phyloP scores from a whole-genome alignment of 2,329 filamentous ascomycete genomes.

The Tolypocladium sp. region DNA sequence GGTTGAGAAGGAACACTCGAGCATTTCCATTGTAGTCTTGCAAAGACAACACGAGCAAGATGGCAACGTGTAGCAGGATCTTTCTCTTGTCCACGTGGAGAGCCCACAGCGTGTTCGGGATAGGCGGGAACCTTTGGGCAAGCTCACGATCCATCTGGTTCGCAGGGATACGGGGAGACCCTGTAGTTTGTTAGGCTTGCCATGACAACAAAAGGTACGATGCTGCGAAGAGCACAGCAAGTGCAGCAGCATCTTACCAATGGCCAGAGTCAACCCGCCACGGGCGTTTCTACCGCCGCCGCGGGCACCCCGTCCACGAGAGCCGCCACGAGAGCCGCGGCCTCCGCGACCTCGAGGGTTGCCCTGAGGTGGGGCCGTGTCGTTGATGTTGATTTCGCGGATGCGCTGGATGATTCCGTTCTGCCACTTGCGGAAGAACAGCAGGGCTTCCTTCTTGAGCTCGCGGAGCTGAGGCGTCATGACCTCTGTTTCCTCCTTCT shows the following conservation, averaged over 20 bases:
- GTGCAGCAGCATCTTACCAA: constrained; percentile 20
- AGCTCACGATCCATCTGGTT: constrained; percentile 37
- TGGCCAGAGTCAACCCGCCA: constrained; percentile 19
- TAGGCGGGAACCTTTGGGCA: constrained; percentile 45
- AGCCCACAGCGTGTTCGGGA: constrained; percentile 50
- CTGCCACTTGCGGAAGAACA: constrained; percentile 76
- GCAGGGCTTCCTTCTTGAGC: constrained; percentile 59
- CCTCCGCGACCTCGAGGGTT: constrained; percentile 25
- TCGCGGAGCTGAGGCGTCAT: constrained; percentile 45
- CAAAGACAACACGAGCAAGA: constrained; percentile 66
- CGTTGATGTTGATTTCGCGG: constrained; percentile 53
- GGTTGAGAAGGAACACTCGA: constrained; percentile 58
- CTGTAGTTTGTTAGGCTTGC: constrained; percentile 10
- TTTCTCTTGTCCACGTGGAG: constrained; percentile 52
- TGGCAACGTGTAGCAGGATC: constrained; percentile 60
- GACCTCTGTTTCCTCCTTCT: constrained; percentile 22
- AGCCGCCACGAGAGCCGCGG: constrained; percentile 9
- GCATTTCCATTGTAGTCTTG: constrained; percentile 71
- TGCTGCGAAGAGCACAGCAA: not conserved
- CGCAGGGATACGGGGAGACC: constrained; percentile 29
- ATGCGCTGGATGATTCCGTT: constrained; percentile 59
- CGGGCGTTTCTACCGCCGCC: constrained; percentile 19
- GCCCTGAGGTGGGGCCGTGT: constrained; percentile 17
- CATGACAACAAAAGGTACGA: not conserved
- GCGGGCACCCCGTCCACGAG: constrained; percentile 19